These are phyloP conservation scores for Myxozyma vanderwaltii DNA, from an alignment of 805 yeast genomes.

Conservation along the genomic window DNA sequence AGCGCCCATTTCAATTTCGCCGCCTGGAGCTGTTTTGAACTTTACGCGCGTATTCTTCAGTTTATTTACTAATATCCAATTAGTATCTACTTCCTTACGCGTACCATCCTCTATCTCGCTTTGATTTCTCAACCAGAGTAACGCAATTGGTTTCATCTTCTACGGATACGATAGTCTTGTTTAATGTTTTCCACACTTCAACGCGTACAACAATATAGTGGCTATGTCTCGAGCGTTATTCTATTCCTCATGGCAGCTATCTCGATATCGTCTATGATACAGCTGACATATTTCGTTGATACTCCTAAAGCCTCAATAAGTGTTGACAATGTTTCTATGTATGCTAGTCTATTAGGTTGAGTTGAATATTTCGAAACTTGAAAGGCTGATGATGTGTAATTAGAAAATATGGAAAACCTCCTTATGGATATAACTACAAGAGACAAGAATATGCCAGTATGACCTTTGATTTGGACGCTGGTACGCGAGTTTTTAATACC, in stretches of 20 bases:
- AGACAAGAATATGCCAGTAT: slow-evolving; percentile 67
- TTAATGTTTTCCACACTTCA: slow-evolving; percentile 43
- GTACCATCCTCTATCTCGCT: too few species aligned
- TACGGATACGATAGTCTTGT: neutral
- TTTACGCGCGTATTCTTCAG: too few species aligned
- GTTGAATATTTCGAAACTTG: too few species aligned
- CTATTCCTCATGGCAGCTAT: slow-evolving; percentile 39
- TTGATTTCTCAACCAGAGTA: neutral
- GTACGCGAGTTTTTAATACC: slow-evolving; percentile 19
- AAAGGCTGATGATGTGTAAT: too few species aligned
- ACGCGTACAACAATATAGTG: slow-evolving; percentile 42
- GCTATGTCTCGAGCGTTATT: slow-evolving; percentile 42
- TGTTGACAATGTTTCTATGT: slow-evolving; percentile 32
- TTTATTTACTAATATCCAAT: neutral
- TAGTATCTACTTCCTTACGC: too few species aligned
- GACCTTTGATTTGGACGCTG: slow-evolving; percentile 64
- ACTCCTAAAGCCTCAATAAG: slow-evolving; percentile 36
- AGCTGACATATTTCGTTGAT: slow-evolving; percentile 37
- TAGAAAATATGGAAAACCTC: slow-evolving; percentile 49
- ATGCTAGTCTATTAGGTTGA: slow-evolving; percentile 14
- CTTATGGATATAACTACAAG: slow-evolving; percentile 67
- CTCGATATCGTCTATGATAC: slow-evolving; percentile 33
- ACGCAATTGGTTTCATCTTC: neutral
- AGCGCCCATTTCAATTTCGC: too few species aligned
- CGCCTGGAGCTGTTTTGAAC: neutral